Evolutionary conservation across 805 yeast genomes (phyloP).

Genomic region (Kodamaea nitidulidarum): DNA sequence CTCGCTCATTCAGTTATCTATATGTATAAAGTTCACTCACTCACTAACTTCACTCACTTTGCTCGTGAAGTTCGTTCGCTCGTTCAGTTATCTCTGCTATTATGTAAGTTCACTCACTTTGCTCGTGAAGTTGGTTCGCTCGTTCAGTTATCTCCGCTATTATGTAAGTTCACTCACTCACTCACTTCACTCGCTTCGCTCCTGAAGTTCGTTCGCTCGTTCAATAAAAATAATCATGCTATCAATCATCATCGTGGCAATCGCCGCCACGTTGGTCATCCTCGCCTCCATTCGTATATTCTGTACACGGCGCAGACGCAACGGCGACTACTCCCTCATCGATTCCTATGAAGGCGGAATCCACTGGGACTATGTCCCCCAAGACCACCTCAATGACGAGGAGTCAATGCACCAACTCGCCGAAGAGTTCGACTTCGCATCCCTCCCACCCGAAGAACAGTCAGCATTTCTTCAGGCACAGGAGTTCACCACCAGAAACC

Average conservation of each 20-base stretch:
- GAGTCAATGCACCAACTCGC: conserved; percentile 32
- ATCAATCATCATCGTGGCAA: conserved; percentile 2
- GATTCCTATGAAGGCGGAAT: conserved; percentile 9
- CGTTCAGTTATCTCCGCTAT: too few relatives aligned
- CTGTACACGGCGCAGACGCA: conserved; percentile 6
- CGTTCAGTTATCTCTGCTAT: too few relatives aligned
- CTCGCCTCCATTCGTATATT: neutral
- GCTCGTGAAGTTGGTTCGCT: too few relatives aligned
- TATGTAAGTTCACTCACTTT: too few relatives aligned
- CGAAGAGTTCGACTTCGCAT: conserved; percentile 33
- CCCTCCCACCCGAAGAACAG: conserved; percentile 41
- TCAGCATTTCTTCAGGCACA: conserved; percentile 31
- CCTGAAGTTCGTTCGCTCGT: too few relatives aligned
- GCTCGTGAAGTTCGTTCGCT: too few relatives aligned
- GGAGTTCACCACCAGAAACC: conserved; percentile 28
- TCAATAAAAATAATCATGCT: neutral
- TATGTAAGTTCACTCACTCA: too few relatives aligned
- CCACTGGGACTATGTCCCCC: conserved; percentile 19
- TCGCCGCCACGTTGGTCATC: conserved; percentile 3
- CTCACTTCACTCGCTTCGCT: too few relatives aligned
- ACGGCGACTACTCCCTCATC: conserved; percentile 8
- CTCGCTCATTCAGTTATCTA: too few relatives aligned
- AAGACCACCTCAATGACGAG: conserved; percentile 39
- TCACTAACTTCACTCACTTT: too few relatives aligned
- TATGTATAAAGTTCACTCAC: too few relatives aligned